Evolutionary conservation across 2,329 filamentous ascomycete species (phyloP), one percentile per base, ranked within the genome.

Genomic region (Penicillium sp.): DNA sequence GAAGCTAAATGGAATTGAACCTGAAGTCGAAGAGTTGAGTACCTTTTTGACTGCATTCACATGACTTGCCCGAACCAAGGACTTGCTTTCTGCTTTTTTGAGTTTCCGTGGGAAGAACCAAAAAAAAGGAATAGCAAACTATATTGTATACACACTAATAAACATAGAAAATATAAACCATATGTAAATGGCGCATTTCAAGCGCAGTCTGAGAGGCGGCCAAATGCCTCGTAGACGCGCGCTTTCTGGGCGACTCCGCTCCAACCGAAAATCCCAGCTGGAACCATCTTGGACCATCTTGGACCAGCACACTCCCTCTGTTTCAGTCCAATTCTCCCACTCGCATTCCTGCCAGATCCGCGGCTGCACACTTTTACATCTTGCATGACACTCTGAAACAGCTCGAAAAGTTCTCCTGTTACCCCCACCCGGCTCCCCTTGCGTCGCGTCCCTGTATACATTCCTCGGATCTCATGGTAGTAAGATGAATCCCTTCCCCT

Each of bases 401-500:
- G 30, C 49, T 56, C 32, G 24, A 50, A 46, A 49, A 51, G 33
- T 26, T 39, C 39, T 17, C 39, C 46, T 18, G 30, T 46, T 39
- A 47, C 40, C 17, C 21, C 42, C 12, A 6, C 15, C 15, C 33
- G 42, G 27, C 26, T 30, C 49, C 63, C 67, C 66, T 69, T 68
- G 63, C 67, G 46, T 62, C 54, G 45, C 52, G 52, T 54, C 52
- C 59, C 54, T 57, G 56, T 52, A 52, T 53, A 55, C 61, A 63
- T 62, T 62, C 60, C 61, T 55, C 56, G 61, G 58, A 63, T 63
- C 61, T 59, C 45, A 70, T 71, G 68, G 68, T 71, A 69, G 48
- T 60, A 42, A 42, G 58, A 61, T 62, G 50, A 46, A 55, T 58
- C 51, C 56, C 58, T 65, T 60, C 36, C 32, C 55, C 51, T 52